These are phyloP conservation scores for Paramecium tetraurelia DNA, from an alignment of 73 alveolate species.

Conservation along the genomic window DNA sequence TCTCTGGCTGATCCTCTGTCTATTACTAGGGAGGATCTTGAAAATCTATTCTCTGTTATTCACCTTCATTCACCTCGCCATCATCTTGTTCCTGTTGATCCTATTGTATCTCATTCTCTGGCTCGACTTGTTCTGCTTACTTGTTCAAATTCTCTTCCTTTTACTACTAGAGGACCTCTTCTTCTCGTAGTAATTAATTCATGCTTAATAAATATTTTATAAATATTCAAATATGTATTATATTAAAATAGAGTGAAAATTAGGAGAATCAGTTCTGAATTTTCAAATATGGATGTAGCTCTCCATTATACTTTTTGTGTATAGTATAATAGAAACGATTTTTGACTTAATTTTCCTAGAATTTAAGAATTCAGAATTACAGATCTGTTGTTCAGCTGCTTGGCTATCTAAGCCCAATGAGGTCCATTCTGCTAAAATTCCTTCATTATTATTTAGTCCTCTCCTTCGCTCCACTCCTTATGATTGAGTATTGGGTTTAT, in stretches of 20 bases:
- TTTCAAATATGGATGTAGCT: constrained; percentile 20
- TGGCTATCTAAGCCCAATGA: not conserved
- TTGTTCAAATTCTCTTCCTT: not conserved
- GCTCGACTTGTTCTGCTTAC: not conserved
- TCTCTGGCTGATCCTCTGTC: not conserved
- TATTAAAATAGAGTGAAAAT: not conserved
- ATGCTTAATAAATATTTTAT: not conserved
- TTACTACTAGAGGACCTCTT: not conserved
- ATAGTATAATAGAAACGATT: not conserved
- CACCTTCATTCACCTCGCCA: not conserved
- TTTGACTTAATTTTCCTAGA: not conserved
- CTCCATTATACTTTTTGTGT: constrained; percentile 4
- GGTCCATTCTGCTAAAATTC: not conserved
- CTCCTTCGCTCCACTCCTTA: constrained; percentile 87
- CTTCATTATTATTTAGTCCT: constrained; percentile 69
- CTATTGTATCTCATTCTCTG: not conserved
- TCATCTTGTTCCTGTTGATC: not conserved
- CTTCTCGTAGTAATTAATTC: not conserved
- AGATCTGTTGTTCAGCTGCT: not conserved
- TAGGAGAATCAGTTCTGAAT: not conserved
- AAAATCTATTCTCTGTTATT: not conserved
- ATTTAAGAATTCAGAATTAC: not conserved
- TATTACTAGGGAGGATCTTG: not conserved
- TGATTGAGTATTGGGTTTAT: constrained; percentile 90
- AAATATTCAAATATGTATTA: not conserved